A percentile compares a stretch with the other conserved stretches of the same genome.
phyloP scores from a whole-genome alignment of 75 land plant genomes.

The Larix kaempferi region DNA sequence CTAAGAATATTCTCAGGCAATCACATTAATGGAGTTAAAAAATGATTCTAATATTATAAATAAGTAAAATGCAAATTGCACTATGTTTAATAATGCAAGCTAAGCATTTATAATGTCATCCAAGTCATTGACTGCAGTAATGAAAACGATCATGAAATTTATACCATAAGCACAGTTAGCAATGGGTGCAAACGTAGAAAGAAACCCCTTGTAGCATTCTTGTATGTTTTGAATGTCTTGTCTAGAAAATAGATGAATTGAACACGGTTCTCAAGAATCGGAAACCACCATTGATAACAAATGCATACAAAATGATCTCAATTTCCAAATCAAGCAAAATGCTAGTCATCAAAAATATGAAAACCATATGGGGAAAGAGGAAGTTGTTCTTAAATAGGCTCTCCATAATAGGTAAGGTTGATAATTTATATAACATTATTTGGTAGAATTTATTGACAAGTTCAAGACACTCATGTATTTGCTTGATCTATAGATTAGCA shows the following conservation, averaged over 20 bases:
- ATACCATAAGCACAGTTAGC: slow-evolving; percentile 8
- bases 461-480: too few species aligned
- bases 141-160: not conserved
- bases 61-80: not conserved
- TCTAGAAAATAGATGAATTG: not conserved
- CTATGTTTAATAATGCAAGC: not conserved
- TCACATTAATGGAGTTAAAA: too few species aligned
- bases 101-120: not conserved
- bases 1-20: too few species aligned
- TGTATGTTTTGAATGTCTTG: slow-evolving; percentile 1
- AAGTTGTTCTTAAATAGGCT: too few species aligned
- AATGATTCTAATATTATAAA: too few species aligned
- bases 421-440: too few species aligned
- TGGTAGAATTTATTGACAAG: too few species aligned
- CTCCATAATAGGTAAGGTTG: too few species aligned
- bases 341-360: not conserved
- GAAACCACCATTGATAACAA: not conserved
- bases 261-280: not conserved
- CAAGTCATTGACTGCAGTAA: not conserved
- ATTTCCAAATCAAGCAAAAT: not conserved
- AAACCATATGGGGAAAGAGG: not conserved
- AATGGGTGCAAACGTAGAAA: not conserved
- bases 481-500: too few species aligned
- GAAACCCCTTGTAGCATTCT: slow-evolving; percentile 2
- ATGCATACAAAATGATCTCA: not conserved